These are phyloP conservation scores for Aureobasidium uvarum DNA, from an alignment of 2,329 filamentous ascomycete species.

Conservation along the genomic window DNA sequence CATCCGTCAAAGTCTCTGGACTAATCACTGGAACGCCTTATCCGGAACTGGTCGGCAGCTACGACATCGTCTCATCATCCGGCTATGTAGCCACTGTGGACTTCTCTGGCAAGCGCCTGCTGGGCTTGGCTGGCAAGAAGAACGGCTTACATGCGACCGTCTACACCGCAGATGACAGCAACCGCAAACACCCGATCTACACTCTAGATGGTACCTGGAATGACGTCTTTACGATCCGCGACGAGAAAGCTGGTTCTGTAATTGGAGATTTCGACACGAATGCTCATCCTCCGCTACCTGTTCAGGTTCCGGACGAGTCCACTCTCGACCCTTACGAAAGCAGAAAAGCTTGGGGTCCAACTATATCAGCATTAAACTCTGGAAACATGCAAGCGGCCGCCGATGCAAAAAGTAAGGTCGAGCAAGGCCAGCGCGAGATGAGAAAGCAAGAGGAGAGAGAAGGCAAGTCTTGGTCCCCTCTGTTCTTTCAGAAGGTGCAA, in stretches of 20 bases:
- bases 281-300: slow-evolving; percentile 31
- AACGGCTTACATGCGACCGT: slow-evolving; percentile 44
- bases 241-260: slow-evolving; percentile 36
- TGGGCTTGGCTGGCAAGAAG: slow-evolving; percentile 44
- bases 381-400: slow-evolving; percentile 45
- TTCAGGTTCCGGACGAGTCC: slow-evolving; percentile 29
- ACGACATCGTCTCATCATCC: slow-evolving; percentile 44
- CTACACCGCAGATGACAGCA: slow-evolving; percentile 36
- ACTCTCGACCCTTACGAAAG: slow-evolving; percentile 50
- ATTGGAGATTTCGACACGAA: slow-evolving; percentile 42
- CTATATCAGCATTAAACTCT: slow-evolving; percentile 41
- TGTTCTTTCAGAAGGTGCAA: slow-evolving; percentile 44
- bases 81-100: slow-evolving; percentile 46
- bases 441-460: slow-evolving; percentile 41
- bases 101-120: slow-evolving; percentile 46
- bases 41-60: slow-evolving; percentile 45
- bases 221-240: slow-evolving; percentile 41
- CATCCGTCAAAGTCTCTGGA: slow-evolving; percentile 48
- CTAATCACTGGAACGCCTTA: slow-evolving; percentile 46
- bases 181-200: slow-evolving; percentile 39
- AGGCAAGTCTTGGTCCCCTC: slow-evolving; percentile 41
- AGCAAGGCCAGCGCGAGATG: slow-evolving; percentile 41
- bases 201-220: slow-evolving; percentile 46
- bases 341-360: slow-evolving; percentile 45
- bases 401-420: slow-evolving; percentile 35